These are phyloP conservation scores for Monosporozyma solicola DNA, from an alignment of 805 yeast species.

Conservation along the genomic window DNA sequence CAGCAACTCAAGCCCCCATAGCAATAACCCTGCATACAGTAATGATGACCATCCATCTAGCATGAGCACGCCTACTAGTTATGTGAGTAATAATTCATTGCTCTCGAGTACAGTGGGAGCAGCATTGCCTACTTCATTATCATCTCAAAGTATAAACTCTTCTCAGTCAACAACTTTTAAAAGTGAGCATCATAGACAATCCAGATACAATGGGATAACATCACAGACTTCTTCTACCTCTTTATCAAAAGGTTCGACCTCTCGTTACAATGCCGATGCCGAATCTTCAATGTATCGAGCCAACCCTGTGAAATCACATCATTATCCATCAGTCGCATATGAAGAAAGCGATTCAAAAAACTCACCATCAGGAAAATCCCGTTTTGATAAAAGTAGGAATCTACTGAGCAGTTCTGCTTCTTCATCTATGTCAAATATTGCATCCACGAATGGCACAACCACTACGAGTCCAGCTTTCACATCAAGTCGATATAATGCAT, in stretches of 20 bases:
- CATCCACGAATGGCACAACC: neutral
- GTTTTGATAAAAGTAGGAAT: neutral
- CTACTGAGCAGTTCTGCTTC: neutral
- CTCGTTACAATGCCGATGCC: neutral
- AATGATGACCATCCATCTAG: neutral
- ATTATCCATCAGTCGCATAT: neutral
- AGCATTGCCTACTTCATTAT: neutral
- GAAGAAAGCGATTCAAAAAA: neutral
- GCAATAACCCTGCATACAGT: neutral
- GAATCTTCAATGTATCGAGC: neutral
- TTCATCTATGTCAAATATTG: neutral
- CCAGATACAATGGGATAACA: slow-evolving; percentile 2
- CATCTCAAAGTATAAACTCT: neutral
- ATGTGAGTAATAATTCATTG: neutral
- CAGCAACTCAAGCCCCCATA: neutral
- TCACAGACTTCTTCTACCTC: neutral
- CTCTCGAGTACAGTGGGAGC: neutral
- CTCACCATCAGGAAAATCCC: neutral
- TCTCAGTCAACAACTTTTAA: neutral
- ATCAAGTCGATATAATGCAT: neutral
- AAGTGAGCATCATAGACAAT: neutral
- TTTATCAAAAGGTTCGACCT: neutral
- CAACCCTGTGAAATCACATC: neutral
- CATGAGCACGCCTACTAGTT: neutral
- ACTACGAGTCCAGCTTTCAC: slow-evolving; percentile 2